A percentile compares a stretch with the other conserved stretches of the same genome.
phyloP scores from a whole-genome alignment of 495 filamentous ascomycete genomes.

The Talaromyces thailandensis region DNA sequence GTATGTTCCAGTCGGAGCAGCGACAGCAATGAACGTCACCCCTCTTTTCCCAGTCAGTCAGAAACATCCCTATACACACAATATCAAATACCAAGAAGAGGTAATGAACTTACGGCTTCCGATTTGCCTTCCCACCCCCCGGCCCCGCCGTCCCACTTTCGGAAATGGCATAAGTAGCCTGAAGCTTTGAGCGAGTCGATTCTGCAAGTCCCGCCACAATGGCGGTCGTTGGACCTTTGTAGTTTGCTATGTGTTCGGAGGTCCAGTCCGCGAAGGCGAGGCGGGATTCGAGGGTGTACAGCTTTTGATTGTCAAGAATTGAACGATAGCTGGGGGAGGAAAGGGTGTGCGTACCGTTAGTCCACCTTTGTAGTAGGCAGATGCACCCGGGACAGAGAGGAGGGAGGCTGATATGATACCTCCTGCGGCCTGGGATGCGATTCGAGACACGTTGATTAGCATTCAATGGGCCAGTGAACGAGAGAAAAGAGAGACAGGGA shows the following conservation, averaged over 20 bases:
- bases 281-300: constrained; percentile 54
- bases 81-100: constrained; percentile 10
- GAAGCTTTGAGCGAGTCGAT: constrained; percentile 41
- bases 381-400: constrained; percentile 46
- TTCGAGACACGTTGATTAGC: neutral
- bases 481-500: constrained; percentile 1
- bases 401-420: constrained; percentile 49
- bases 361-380: constrained; percentile 48
- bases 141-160: constrained; percentile 59
- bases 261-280: constrained; percentile 55
- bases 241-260: constrained; percentile 33
- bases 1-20: constrained; percentile 33
- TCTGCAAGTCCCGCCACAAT: constrained; percentile 47
- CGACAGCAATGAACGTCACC: constrained; percentile 51
- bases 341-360: constrained; percentile 33
- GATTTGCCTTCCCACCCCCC: constrained; percentile 47
- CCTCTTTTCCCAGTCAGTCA: constrained; percentile 27
- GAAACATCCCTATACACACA: neutral
- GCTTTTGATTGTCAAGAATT: constrained; percentile 12
- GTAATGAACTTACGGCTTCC: constrained; percentile 38
- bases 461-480: neutral
- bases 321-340: neutral
- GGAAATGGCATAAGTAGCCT: constrained; percentile 44
- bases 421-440: constrained; percentile 40
- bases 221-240: constrained; percentile 47